Evolutionary conservation across 352 stramenopile species (phyloP).

Genomic region (Pythium pyrilobum): DNA sequence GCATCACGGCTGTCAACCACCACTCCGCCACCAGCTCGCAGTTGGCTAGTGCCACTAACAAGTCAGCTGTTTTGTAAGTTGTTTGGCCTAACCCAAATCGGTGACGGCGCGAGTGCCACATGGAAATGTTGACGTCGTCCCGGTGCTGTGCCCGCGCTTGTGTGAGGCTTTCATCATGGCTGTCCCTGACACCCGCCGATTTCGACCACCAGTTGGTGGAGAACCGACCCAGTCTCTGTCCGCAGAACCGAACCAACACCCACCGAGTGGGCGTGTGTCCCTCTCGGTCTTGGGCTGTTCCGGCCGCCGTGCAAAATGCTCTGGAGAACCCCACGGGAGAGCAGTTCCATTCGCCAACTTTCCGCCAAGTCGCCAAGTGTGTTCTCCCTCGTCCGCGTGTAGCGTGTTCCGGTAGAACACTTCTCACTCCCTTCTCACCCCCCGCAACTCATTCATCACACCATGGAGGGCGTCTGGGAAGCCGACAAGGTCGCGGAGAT

Average conservation of each 20-base stretch:
- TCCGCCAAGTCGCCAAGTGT: neutral
- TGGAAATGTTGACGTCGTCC: conserved; percentile 12
- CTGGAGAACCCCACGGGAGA: neutral
- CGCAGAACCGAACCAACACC: neutral
- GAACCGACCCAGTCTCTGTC: neutral
- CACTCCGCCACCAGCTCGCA: neutral
- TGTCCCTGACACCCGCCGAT: neutral
- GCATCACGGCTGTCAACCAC: neutral
- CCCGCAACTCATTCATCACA: neutral
- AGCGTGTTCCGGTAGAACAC: neutral
- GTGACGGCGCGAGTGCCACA: conserved; percentile 4
- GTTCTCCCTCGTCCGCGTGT: no score
- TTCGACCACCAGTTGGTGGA: neutral
- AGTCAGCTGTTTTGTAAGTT: neutral
- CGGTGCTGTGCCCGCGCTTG: conserved; percentile 6
- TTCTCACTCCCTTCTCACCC: neutral
- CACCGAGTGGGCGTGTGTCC: no score
- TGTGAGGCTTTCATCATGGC: neutral
- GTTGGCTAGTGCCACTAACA: neutral
- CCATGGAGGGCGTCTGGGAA: conserved; percentile 19
- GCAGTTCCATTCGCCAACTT: conserved; percentile 9
- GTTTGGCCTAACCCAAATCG: conserved; percentile 1
- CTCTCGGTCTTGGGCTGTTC: no score
- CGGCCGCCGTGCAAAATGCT: no score
- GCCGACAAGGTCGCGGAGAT: conserved; percentile 25